These are phyloP conservation scores for Silene latifolia DNA, from an alignment of 148 eudicot genomes.

Conservation along the genomic window DNA sequence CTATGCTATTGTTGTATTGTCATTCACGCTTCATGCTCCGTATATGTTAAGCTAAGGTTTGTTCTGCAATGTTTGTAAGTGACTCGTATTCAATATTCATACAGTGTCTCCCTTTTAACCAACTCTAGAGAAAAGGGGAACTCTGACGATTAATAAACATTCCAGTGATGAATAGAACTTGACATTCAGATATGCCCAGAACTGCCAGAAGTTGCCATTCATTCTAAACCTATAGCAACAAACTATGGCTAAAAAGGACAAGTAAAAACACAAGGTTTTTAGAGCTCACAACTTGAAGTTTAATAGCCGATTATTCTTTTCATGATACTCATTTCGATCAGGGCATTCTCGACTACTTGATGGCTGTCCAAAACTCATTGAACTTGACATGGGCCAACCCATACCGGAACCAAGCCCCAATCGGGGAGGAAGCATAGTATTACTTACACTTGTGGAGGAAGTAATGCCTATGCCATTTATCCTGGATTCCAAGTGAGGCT, in stretches of 20 bases:
- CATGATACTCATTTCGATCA: background rate
- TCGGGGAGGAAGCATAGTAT: background rate
- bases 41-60: no score
- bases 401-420: background rate
- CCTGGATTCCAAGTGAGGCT: conserved; percentile 30
- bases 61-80: no score
- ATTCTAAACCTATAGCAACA: no score
- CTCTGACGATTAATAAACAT: no score
- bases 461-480: conserved; percentile 17
- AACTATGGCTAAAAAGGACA: background rate
- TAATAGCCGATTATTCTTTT: background rate
- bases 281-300: background rate
- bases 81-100: no score
- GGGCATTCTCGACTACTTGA: conserved; percentile 8
- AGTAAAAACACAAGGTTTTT: background rate
- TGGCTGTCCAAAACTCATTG: conserved; percentile 4
- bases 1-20: no score
- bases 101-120: no score
- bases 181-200: no score
- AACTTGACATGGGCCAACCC: background rate
- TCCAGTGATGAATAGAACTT: no score
- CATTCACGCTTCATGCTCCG: no score
- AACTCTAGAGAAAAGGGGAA: no score
- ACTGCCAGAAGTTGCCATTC: no score
- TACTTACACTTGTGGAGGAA: background rate